These are phyloP conservation scores for Gamsiella multidivaricata DNA, from an alignment of 192 early-diverging fungal species.

Conservation along the genomic window DNA sequence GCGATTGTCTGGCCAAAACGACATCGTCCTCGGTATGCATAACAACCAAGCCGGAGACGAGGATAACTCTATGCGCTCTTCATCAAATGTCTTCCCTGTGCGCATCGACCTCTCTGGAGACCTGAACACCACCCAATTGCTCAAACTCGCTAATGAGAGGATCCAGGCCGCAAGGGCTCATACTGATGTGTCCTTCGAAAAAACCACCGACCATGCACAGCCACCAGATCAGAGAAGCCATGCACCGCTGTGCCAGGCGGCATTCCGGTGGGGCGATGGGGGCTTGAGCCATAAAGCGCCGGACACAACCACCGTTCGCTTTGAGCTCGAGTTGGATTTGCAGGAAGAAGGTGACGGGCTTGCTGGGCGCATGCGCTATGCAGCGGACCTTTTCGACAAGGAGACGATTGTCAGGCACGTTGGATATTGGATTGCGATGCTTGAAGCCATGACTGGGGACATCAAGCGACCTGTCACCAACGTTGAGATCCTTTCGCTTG, in stretches of 20 bases:
- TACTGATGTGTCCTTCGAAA: too few species aligned
- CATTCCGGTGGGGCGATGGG: too few species aligned
- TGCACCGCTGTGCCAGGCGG: not conserved
- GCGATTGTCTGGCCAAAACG: constrained; percentile 3
- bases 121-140: constrained; percentile 10
- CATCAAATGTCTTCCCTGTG: not conserved
- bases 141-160: not conserved
- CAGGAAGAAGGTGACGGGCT: not conserved
- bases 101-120: not conserved
- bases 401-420: constrained; percentile 13
- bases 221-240: too few species aligned
- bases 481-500: constrained; percentile 12
- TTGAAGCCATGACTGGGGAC: not conserved
- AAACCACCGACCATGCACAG: too few species aligned
- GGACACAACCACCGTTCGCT: not conserved
- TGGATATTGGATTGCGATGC: constrained; percentile 2
- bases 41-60: not conserved
- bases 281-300: not conserved
- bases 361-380: not conserved
- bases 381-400: constrained; percentile 1
- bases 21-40: not conserved
- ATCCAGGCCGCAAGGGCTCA: not conserved
- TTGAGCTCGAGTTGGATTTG: constrained; percentile 12
- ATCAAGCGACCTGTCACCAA: not conserved
- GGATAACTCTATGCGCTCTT: too few species aligned